Base-by-base conservation (phyloP, 345 rosid species). In the Combretum micranthum region DNA sequence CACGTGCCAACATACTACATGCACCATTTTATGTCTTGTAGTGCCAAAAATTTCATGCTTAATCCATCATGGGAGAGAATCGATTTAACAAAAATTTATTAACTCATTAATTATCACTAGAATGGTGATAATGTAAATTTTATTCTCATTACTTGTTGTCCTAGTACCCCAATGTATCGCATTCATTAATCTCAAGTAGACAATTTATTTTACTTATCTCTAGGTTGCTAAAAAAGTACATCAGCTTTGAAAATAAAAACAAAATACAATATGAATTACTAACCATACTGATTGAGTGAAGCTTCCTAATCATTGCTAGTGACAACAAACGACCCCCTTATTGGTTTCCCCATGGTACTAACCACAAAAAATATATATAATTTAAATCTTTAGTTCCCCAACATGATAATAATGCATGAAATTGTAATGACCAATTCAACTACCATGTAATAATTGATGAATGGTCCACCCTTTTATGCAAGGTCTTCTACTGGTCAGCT, bases 341-440 rank as follows among this genome's bases (percentile, higher is more conserved):
- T 93, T 93, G 50, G 99, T 93, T 72, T 97, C 99, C 7, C 99
- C 97, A 10, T 94, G 97, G n/a, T 87, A 90, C 99, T 94, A 77
- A 59, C 16, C 58, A 74, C 55, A 59, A 26, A 66, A 20, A 51
- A 52, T n/a, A 56, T 26, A 62, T 43, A 57, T 60, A 42, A 77
- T n/a, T n/a, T n/a, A n/a, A 55, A 50, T 8, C 4, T 43, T 56
- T 32, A 3, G 47, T 57, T 46, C n/a, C 26, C 69, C 20, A 42
- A 45, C 23, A 52, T 8, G 63, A 54, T 37, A 13, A 2, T 59
- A 55, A 67, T 20, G 54, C 44, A 3, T 12, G 22, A 71, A 54
- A 53, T 46, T 20, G 49, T 43, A 53, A 56, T 8, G 15, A 55
- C 52, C 15, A 59, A 50, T 14, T 32, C 23, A 32, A 50, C 69